phyloP scores from a whole-genome alignment of 176 grass and related monocot species.

The Saccharum officinarum region DNA sequence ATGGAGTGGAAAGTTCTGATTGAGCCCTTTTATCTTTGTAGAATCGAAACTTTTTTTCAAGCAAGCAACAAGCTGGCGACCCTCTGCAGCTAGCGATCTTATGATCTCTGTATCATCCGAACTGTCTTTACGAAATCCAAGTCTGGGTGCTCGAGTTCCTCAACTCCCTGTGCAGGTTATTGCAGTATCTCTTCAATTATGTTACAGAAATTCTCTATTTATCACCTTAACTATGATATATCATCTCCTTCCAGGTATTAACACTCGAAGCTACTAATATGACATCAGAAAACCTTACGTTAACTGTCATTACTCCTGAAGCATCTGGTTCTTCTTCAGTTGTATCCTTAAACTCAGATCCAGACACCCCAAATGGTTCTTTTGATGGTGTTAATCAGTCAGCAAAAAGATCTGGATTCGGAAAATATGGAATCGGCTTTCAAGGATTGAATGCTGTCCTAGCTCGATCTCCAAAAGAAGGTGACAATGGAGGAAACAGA shows the following conservation, averaged over 20 bases:
- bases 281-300: conserved; percentile 84
- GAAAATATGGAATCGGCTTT: conserved; percentile 33
- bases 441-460: conserved; percentile 46
- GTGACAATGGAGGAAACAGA: conserved; percentile 50
- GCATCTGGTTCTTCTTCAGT: conserved; percentile 80
- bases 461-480: conserved; percentile 51
- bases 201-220: background rate
- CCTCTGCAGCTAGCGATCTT: conserved; percentile 79
- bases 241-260: conserved; percentile 62
- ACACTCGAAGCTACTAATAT: conserved; percentile 98
- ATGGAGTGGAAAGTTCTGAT: conserved; percentile 30
- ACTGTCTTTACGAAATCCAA: conserved; percentile 53
- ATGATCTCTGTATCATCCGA: conserved; percentile 90
- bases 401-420: conserved; percentile 37
- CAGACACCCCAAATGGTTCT: conserved; percentile 56
- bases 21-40: conserved; percentile 40
- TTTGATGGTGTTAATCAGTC: conserved; percentile 50
- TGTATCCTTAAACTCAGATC: conserved; percentile 79
- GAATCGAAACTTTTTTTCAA: conserved; percentile 98
- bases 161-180: conserved; percentile 92
- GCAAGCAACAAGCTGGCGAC: conserved; percentile 82
- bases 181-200: conserved; percentile 6
- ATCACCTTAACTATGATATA: conserved; percentile 13
- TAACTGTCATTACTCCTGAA: conserved; percentile 95
- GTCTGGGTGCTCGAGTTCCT: conserved; percentile 60